phyloP scores from a whole-genome alignment of 139 green algal species.

The Picochlorum sp. region DNA sequence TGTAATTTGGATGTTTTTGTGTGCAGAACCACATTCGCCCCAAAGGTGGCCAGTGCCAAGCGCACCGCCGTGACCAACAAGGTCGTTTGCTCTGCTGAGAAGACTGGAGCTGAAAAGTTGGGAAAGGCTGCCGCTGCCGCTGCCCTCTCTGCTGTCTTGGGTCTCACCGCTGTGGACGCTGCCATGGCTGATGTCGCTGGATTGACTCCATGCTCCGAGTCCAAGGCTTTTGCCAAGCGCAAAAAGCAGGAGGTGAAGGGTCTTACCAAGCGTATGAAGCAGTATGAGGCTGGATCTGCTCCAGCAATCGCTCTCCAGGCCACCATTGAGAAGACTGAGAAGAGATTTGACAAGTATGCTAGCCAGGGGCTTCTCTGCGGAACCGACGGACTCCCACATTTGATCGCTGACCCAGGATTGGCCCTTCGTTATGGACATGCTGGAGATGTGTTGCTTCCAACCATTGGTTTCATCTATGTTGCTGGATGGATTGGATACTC shows the following conservation, averaged over 20 bases:
- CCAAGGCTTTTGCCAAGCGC: slow-evolving; percentile 88
- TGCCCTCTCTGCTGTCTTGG: slow-evolving; percentile 53
- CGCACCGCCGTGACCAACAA: background rate
- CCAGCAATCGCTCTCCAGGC: slow-evolving; percentile 83
- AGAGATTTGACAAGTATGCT: slow-evolving; percentile 88
- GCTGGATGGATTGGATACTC: slow-evolving; percentile 94
- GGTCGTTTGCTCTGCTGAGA: slow-evolving; percentile 20
- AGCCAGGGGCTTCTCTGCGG: slow-evolving; percentile 91
- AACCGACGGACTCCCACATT: slow-evolving; percentile 91
- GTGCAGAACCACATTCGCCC: slow-evolving; percentile 8
- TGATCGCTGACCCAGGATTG: slow-evolving; percentile 95
- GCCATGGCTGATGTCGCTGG: slow-evolving; percentile 94
- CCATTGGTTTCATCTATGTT: slow-evolving; percentile 96
- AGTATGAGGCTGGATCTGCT: slow-evolving; percentile 86
- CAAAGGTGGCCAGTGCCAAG: background rate
- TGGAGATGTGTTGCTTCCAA: slow-evolving; percentile 90
- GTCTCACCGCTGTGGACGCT: slow-evolving; percentile 56
- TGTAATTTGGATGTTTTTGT: background rate
- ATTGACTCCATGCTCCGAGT: slow-evolving; percentile 91
- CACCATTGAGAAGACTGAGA: slow-evolving; percentile 90
- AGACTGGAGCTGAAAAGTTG: slow-evolving; percentile 32
- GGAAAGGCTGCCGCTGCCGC: slow-evolving; percentile 47
- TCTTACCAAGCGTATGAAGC: slow-evolving; percentile 78
- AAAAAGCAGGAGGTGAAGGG: slow-evolving; percentile 91
- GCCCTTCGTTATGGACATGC: slow-evolving; percentile 85